These are phyloP conservation scores for Pseudogymnoascus sp. DNA, from an alignment of 2,329 filamentous ascomycete species.

Conservation along the genomic window DNA sequence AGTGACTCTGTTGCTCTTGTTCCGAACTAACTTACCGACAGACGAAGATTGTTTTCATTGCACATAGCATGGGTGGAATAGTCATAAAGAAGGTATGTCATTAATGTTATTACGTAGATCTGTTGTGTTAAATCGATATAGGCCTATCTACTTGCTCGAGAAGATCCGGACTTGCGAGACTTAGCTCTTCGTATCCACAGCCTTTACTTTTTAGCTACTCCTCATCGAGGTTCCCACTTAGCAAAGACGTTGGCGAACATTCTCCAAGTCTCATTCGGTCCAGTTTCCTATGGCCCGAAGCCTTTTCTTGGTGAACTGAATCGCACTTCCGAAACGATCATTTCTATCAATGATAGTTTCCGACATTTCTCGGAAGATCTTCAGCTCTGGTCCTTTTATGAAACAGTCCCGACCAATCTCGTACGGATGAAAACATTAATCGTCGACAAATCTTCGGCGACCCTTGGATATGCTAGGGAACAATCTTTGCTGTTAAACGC, in stretches of 20 bases:
- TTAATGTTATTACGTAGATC: background rate
- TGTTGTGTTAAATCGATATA: background rate
- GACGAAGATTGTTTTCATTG: slow-evolving; percentile 24
- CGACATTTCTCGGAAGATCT: slow-evolving; percentile 23
- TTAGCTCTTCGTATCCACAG: slow-evolving; percentile 18
- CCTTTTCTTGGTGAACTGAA: slow-evolving; percentile 24
- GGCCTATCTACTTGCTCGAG: slow-evolving; percentile 20
- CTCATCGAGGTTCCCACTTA: slow-evolving; percentile 26
- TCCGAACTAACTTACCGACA: too few relatives aligned
- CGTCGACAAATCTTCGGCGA: slow-evolving; percentile 23
- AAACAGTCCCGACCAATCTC: slow-evolving; percentile 24
- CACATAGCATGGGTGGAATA: slow-evolving; percentile 30
- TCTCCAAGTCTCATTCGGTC: background rate
- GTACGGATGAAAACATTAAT: too few relatives aligned
- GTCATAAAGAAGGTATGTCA: slow-evolving; percentile 26
- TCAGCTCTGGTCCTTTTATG: slow-evolving; percentile 30
- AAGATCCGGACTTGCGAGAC: slow-evolving; percentile 10
- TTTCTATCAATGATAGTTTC: slow-evolving; percentile 30
- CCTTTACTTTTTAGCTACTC: slow-evolving; percentile 28
- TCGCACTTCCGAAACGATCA: slow-evolving; percentile 16
- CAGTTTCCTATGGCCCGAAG: slow-evolving; percentile 9
- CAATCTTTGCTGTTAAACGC: slow-evolving; percentile 20
- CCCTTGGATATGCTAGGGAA: slow-evolving; percentile 25
- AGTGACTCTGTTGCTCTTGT: too few relatives aligned
- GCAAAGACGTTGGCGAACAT: slow-evolving; percentile 10